Conservation (phyloP, 106 monocot genomes). For the Cymbidium sinense region DNA sequence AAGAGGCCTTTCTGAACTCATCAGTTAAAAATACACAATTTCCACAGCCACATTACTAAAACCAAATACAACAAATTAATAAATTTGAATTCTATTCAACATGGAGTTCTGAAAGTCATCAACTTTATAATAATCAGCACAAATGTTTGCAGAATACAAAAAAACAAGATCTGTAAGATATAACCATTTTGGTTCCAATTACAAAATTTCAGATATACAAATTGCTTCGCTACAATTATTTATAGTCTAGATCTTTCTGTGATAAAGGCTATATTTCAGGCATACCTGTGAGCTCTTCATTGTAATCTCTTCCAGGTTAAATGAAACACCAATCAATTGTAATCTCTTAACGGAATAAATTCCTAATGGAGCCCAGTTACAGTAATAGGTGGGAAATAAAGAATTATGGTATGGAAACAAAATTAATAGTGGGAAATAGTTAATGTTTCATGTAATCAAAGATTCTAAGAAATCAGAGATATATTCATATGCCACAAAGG, state of each 20-base stretch:
- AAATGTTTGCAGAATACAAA: background rate
- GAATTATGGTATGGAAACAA: background rate
- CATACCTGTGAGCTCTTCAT: background rate
- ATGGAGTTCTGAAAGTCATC: too few relatives aligned
- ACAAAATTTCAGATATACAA: background rate
- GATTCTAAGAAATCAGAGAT: constrained; percentile 75
- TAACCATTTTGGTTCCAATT: background rate
- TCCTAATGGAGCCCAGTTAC: background rate
- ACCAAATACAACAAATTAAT: too few relatives aligned
- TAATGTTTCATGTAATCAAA: constrained; percentile 24
- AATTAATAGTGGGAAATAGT: background rate
- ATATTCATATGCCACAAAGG: constrained; percentile 90
- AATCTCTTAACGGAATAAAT: background rate
- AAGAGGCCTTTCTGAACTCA: too few relatives aligned
- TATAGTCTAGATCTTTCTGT: background rate
- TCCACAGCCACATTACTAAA: too few relatives aligned
- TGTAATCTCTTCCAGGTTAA: background rate
- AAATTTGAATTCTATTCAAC: too few relatives aligned
- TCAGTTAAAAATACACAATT: too few relatives aligned
- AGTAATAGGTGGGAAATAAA: background rate
- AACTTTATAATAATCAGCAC: too few relatives aligned
- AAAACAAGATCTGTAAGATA: background rate
- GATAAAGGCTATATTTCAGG: background rate
- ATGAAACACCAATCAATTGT: background rate
- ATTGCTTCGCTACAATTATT: background rate